Base-by-base conservation (phyloP, 2,329 filamentous ascomycete genomes). In the Fusarium torreyae region DNA sequence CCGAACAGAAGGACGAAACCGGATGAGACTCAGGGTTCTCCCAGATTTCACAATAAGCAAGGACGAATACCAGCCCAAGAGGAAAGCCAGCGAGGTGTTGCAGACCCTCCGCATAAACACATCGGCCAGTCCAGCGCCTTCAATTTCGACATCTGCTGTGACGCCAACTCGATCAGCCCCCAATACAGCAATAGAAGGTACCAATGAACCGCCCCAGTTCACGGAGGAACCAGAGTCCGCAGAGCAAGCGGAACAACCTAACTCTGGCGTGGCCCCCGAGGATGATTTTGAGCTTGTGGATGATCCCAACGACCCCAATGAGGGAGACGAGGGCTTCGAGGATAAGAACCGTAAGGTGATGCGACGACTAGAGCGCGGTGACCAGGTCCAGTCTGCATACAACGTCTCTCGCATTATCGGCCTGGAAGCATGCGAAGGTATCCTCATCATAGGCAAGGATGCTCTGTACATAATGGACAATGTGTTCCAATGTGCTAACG, bases 261-360 rank as follows among this genome's bases (percentile, higher is more conserved):
- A 63, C 31, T 66, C 75, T n/a, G 69, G 68, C 6, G 74, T 76
- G 26, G 58, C 72, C 1, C 74, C 90, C 0, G 96, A 98, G 59
- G 96, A 98, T 45, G 97, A 97, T 70, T 99, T 97, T 76, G 96
- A 99, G 80, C 89, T 99, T 70, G 91, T 99, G 8, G 94, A 98
- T 63, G 95, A 98, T 65, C 94, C 95, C 0, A 94, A 94, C 74
- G 92, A 95, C 58, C 89, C 92, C 40, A 88, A 93, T 26, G 94
- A 96, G 45, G 85, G 81, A 2, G 88, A 90, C 15, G 89, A 91
- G 70, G 91, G 90, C 2, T 97, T 97, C 67, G 97, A 99, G 79
- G 97, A 99, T 79, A 98, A 98, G 83, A 98, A 99, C 75, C 89
- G 97, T 44, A 98, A 98, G 79, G 95, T 99, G 44, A 97, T 98